Base-by-base conservation (phyloP, 768 basidiomycete species). In the Phaeotremella fagi region DNA sequence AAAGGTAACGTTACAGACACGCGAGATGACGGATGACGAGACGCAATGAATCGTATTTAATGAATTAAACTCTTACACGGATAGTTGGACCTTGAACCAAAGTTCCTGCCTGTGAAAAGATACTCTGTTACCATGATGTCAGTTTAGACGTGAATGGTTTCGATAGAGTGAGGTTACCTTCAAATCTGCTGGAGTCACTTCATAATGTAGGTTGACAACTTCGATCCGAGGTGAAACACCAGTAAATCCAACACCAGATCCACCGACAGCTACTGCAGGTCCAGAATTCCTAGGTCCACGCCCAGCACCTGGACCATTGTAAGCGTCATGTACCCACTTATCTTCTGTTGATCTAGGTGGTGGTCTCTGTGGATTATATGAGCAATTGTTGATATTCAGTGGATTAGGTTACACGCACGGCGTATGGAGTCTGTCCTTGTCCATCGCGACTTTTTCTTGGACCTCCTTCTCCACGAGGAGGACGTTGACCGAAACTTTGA, bases 41-140 rank as follows among this genome's bases (percentile, higher is more conserved):
- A 7, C 31, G 9, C 31, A 7, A 33, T 33, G 31, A 33, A 33
- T 33, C 31, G 7, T 7, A 16, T 16, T 33, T 47, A 42, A 35
- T 35, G 50, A 35, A 41, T 64, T 75, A 62, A 65, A 68, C 75
- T 76, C 90, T 85, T 90, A 94, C 90, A 86, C 87, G 88, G 76
- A 94, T 90, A 75, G 83, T 78, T 78, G 90, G 90, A 80, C 90
- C 88, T 76, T 88, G 85, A 71, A 88, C 81, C 76, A 94, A 83
- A 78, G 87, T 88, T 79, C 90, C 90, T 76, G 88, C 85, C 74
- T 87, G 83, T 68, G 88, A 87, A 80, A 92, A 94, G 64, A 92
- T 89, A 76, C 82, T 80, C 89, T 92, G 64, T 3, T 5, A 27
- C 12, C 3, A 11, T 7, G 2, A 3, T 23, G 22, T 48, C 2